Percentiles rank a stretch among this genome's conserved stretches.
These are phyloP conservation scores for Elasticomyces elasticus DNA, from an alignment of 495 filamentous ascomycete species.

Conservation along the genomic window DNA sequence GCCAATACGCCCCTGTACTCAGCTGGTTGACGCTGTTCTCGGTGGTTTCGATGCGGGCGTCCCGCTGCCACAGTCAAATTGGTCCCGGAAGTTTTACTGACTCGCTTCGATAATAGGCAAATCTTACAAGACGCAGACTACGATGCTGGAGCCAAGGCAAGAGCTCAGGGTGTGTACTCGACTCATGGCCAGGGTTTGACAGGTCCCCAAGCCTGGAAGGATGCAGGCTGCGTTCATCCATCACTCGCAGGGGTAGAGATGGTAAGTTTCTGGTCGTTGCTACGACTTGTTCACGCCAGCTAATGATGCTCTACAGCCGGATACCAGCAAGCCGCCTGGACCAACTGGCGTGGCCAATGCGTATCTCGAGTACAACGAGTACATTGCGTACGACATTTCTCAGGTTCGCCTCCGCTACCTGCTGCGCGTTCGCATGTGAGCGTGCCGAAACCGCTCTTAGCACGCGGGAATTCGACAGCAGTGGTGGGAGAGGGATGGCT, in stretches of 20 bases:
- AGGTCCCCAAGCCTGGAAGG: slow-evolving; percentile 62
- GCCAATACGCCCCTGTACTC: no score
- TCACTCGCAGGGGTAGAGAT: slow-evolving; percentile 57
- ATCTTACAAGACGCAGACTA: slow-evolving; percentile 44
- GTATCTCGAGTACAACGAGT: slow-evolving; percentile 55
- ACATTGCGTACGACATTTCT: slow-evolving; percentile 67
- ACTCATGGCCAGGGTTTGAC: slow-evolving; percentile 56
- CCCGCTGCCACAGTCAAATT: no score
- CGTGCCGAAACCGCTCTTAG: no score
- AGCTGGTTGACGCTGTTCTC: no score
- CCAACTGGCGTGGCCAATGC: slow-evolving; percentile 30
- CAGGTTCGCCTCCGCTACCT: slow-evolving; percentile 74
- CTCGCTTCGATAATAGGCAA: no score
- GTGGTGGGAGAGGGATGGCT: no score
- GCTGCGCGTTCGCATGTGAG: slow-evolving; percentile 49
- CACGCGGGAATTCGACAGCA: no score
- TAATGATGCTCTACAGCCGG: slow-evolving; percentile 34
- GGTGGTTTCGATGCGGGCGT: no score
- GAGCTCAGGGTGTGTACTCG: slow-evolving; percentile 46
- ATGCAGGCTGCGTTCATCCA: slow-evolving; percentile 55
- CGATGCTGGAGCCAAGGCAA: slow-evolving; percentile 53
- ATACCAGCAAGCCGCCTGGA: slow-evolving; percentile 33
- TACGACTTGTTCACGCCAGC: not conserved
- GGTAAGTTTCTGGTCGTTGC: slow-evolving; percentile 29
- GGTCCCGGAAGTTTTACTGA: no score